A percentile compares a stretch with the other conserved stretches of the same genome.
Evolutionary conservation across 2,329 filamentous ascomycete genomes (phyloP).

Genomic region (Thelonectria discophora): DNA sequence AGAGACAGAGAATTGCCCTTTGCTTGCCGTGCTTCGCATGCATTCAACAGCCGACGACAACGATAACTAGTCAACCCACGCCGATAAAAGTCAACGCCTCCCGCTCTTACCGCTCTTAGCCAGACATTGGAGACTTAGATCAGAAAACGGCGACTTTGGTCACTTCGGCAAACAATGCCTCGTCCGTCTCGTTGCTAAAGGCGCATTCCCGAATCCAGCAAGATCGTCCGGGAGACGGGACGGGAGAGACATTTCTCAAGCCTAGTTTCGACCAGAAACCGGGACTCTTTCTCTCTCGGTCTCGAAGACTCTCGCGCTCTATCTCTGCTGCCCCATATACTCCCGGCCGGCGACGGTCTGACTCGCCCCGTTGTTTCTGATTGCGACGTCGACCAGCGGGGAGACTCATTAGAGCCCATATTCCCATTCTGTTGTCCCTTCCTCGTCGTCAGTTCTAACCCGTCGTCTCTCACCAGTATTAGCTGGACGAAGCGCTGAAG

Average conservation of each 20-base stretch:
- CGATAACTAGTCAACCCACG: no score
- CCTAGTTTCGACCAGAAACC: constrained; percentile 25
- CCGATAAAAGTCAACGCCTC: background rate
- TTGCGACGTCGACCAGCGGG: background rate
- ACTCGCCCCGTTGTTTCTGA: constrained; percentile 13
- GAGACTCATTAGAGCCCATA: constrained; percentile 1
- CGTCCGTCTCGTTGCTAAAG: constrained; percentile 37
- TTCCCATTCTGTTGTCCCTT: background rate
- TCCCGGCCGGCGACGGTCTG: constrained; percentile 21
- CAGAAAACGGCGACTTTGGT: constrained; percentile 17
- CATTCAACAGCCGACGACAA: no score
- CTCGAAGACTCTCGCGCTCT: no score
- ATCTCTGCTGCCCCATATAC: constrained; percentile 4
- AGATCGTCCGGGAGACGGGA: constrained; percentile 18
- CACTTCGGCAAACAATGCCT: constrained; percentile 39
- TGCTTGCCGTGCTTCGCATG: background rate
- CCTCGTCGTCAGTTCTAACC: constrained; percentile 1
- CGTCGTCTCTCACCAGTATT: constrained; percentile 20
- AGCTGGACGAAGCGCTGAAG: constrained; percentile 32
- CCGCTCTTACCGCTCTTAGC: background rate
- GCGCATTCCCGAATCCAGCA: constrained; percentile 33
- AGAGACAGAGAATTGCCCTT: background rate
- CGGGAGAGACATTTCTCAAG: constrained; percentile 17
- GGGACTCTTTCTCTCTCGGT: constrained; percentile 13
- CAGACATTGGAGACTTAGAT: background rate